Base-by-base conservation (phyloP, 2,329 filamentous ascomycete genomes). In the Zasmidium angulare region DNA sequence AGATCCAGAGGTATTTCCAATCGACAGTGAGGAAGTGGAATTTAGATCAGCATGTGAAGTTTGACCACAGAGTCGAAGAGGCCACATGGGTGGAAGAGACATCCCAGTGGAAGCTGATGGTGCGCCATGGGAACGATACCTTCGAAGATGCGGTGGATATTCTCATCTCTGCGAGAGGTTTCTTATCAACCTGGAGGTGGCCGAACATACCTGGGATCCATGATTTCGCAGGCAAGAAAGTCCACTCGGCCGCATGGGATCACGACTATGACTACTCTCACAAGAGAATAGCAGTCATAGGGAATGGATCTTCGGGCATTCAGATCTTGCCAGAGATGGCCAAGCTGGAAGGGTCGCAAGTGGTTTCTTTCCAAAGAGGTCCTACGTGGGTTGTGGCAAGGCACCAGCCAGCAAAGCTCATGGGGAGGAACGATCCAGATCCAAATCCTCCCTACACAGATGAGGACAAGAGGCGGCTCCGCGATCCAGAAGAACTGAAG, bases 1-100 rank as follows among this genome's bases (percentile, higher is more conserved):
- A 79, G 62, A 79, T 80, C 26, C 68, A 72, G 9, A 71, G 75
- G 6, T 80, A 80, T 59, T 75, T 78, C 67, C 67, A 76, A 52
- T 57, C 63, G 1, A 71, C 71, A 3, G 75, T 75, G 2, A 71
- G 66, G 43, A 78, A 79, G 63, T 75, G 75, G 59, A 69, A 73
- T 21, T 70, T 78, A 0, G 75, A 76, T 49, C 66, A 73, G 9
- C 70, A 77, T 47, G 61, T 80, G 12, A 71, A 75, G 46, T 66
- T 78, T 29, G 68, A 73, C 19, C 72, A 75, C 29, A 69, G 69
- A 4, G 76, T 80, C 1, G 66, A 71, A 2, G 70, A 70, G 22
- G 74, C 77, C 0, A 56, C 65, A 2, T 80, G 78, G 78, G 63
- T 77, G 21, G 74, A 78, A 31, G 61, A 65, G 0, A 43, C 62